Base-by-base conservation (phyloP, 371 early-diverging fungal species). In the Choanephora cucurbitarum region DNA sequence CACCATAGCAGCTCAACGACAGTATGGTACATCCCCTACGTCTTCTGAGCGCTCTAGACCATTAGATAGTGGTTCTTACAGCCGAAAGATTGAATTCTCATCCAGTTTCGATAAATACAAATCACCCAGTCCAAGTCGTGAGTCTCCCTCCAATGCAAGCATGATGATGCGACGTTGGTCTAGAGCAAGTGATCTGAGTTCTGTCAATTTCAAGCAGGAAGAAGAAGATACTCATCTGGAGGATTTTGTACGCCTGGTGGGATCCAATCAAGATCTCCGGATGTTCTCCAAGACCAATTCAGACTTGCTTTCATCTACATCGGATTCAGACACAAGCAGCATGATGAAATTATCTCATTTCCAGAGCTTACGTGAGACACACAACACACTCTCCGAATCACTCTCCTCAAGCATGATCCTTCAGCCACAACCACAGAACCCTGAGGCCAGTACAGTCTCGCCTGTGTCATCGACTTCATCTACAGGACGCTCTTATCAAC, bases 211-310 rank as follows among this genome's bases (percentile, higher is more conserved):
- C 11, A 55, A 59, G 28, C 41, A 49, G 32, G 34, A 55, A 18
- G 77, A 80, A 8, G 57, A 55, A 1, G 76, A 75, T 28, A 75
- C 75, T n/a, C 85, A 84, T 32, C 66, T 88, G 6, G 80, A 76
- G 48, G 85, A 80, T 14, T 88, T 88, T 66, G 78, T 86, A 17
- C 74, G 73, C n/a, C 72, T 84, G 64, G 75, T 87, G 6, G 81
- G 81, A 18, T 57, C 73, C 5, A 75, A 70, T 18, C 79, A 81
- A 44, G 79, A 82, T 10, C 52, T 85, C 18, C 69, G 73, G n/a
- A 51, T 78, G 50, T 79, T 79, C 56, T 70, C 66, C 19, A 63
- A 62, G 6, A 46, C 34, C 23, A 50, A 46, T 2, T 46, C 48
- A 0, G 44, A 42, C 5, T 18, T 28, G n/a, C 28, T 52, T 9